These are phyloP conservation scores for Sclerotinia glacialis DNA, from an alignment of 2,329 filamentous ascomycete genomes.

Conservation along the genomic window DNA sequence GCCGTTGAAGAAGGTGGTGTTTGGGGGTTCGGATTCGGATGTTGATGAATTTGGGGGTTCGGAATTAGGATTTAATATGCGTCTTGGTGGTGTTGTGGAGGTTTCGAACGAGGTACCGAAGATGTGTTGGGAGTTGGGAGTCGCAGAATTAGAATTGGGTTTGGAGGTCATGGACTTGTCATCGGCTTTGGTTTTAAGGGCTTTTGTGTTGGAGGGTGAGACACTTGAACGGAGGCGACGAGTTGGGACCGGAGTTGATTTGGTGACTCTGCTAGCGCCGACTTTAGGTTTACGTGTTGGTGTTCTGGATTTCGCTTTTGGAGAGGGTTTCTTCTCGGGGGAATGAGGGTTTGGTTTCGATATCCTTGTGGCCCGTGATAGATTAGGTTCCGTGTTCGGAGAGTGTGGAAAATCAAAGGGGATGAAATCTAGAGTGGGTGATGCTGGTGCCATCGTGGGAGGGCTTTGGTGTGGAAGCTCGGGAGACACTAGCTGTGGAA, in stretches of 20 bases:
- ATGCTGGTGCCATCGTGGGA: not conserved
- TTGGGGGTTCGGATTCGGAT: too few relatives aligned
- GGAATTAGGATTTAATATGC: too few relatives aligned
- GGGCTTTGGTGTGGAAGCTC: not conserved
- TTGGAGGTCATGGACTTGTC: not conserved
- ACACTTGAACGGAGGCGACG: not conserved
- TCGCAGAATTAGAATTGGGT: not conserved
- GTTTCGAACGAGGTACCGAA: too few relatives aligned
- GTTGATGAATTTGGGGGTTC: too few relatives aligned
- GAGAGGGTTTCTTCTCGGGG: not conserved
- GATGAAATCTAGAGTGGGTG: not conserved
- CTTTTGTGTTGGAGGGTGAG: not conserved
- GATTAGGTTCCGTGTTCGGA: not conserved
- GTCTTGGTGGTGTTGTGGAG: too few relatives aligned
- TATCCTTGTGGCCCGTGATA: slow-evolving; percentile 3
- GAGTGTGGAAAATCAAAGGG: not conserved
- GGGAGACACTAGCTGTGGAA: not conserved
- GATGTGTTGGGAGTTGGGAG: not conserved
- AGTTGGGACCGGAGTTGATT: not conserved
- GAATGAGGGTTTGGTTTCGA: not conserved
- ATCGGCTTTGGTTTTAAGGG: not conserved
- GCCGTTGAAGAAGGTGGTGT: too few relatives aligned
- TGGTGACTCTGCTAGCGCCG: not conserved
- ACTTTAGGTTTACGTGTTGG: not conserved
- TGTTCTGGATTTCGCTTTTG: not conserved